These are phyloP conservation scores for Hortaea werneckii DNA, from an alignment of 2,329 filamentous ascomycete species.

Conservation along the genomic window DNA sequence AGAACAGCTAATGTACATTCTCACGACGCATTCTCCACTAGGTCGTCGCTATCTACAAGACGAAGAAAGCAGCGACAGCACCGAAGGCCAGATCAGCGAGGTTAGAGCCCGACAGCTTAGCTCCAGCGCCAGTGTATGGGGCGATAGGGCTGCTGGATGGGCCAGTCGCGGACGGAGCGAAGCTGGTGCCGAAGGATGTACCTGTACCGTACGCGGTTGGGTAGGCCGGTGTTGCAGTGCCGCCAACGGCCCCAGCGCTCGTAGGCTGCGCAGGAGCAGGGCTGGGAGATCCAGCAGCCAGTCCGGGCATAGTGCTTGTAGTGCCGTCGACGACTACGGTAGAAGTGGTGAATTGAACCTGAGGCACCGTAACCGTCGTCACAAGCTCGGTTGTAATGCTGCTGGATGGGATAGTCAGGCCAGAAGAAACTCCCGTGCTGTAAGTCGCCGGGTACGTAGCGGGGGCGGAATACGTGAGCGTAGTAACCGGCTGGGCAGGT, in stretches of 20 bases:
- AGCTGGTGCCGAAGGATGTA: slow-evolving; percentile 10
- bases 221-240: slow-evolving; percentile 1
- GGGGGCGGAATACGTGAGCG: slow-evolving; percentile 31
- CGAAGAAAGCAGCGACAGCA: slow-evolving; percentile 13
- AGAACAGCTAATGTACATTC: no score
- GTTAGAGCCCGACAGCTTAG: slow-evolving; percentile 10
- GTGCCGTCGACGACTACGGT: slow-evolving; percentile 21
- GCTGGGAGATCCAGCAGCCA: slow-evolving; percentile 9
- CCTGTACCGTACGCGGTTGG: slow-evolving; percentile 10
- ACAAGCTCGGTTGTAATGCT: slow-evolving; percentile 23
- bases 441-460: slow-evolving; percentile 28
- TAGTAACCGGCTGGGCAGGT: slow-evolving; percentile 24
- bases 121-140: slow-evolving; percentile 15
- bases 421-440: slow-evolving; percentile 23
- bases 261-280: slow-evolving; percentile 1
- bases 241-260: slow-evolving; percentile 3
- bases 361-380: slow-evolving; percentile 37
- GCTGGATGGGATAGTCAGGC: slow-evolving; percentile 22
- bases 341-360: slow-evolving; percentile 34
- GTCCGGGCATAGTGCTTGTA: slow-evolving; percentile 11
- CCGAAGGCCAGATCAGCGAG: slow-evolving; percentile 12
- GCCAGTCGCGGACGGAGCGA: slow-evolving; percentile 6
- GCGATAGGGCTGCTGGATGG: slow-evolving; percentile 7
- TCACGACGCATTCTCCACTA: no score
- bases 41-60: slow-evolving; percentile 9